A percentile compares a stretch with the other conserved stretches of the same genome.
Conservation (phyloP, 2,329 filamentous ascomycete species). For the Thelonectria olida region DNA sequence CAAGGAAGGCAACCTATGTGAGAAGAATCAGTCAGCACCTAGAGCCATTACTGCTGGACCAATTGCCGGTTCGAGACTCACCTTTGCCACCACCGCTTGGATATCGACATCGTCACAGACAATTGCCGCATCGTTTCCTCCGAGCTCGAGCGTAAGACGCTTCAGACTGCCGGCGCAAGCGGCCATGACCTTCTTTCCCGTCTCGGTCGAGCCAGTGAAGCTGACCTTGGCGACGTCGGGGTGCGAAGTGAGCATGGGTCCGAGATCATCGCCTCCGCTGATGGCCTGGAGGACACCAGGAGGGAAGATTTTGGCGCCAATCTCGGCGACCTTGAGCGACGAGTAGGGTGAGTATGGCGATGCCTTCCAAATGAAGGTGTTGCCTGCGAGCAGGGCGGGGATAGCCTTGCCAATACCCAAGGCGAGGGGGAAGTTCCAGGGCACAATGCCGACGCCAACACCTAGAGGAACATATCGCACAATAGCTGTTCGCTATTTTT, state of each 20-base stretch:
- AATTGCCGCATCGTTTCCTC: conserved; percentile 69
- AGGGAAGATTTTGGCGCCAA: conserved; percentile 65
- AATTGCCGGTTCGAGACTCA: background rate
- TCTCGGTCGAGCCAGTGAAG: conserved; percentile 69
- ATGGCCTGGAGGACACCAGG: conserved; percentile 70
- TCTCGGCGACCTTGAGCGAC: conserved; percentile 66
- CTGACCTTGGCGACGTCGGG: conserved; percentile 68
- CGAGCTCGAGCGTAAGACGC: conserved; percentile 67
- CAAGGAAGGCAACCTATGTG: conserved; percentile 26
- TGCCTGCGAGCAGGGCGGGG: conserved; percentile 65
- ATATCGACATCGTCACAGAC: conserved; percentile 67
- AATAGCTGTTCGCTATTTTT: conserved; percentile 19
- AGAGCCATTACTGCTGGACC: background rate
- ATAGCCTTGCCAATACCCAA: conserved; percentile 56
- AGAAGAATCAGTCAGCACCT: background rate
- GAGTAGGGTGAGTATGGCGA: conserved; percentile 67
- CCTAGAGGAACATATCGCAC: conserved; percentile 28
- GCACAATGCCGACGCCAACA: conserved; percentile 31
- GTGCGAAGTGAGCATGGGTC: conserved; percentile 65
- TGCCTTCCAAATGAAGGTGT: conserved; percentile 64
- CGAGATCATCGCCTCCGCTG: conserved; percentile 68
- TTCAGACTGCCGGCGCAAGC: conserved; percentile 64
- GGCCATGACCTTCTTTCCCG: conserved; percentile 68
- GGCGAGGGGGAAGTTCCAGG: conserved; percentile 36
- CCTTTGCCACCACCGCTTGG: conserved; percentile 25